Evolutionary conservation across 495 filamentous ascomycete species (phyloP), one percentile per base, ranked within the genome.

Genomic region (Penicillium herquei): DNA sequence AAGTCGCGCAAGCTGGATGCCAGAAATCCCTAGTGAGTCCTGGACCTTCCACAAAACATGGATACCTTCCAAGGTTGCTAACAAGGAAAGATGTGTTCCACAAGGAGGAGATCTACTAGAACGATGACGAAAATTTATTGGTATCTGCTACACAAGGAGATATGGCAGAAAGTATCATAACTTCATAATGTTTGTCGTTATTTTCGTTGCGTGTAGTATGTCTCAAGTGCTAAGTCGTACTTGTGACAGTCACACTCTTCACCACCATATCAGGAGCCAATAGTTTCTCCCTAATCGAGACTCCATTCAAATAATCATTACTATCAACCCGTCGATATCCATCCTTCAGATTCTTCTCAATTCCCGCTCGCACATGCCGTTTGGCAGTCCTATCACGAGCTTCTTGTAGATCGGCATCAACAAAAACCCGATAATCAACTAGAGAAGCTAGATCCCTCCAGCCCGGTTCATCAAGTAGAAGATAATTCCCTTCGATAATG

Each of bases 1-100:
- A 52, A 51, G 70, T 17, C 61, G 84, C 46, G 75, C 77, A 31
- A 73, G 67, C 10, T 88, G 86, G 86, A 84, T 88, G 83, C 84
- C 83, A 0, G 80, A 84, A 63, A 68, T 87, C 18, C 73, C 74
- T 42, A 72, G 82, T 84, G 58, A 66, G 79, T 73, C 33, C 30
- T 40, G 39, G 30, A 7, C 11, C n/a, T 37, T 14, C 34, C 14
- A 39, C 48, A 17, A 34, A 39, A 17, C 11, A 26, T 31, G 12
- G 13, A 12, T 6, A 9, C 13, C 42, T n/a, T n/a, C n/a, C n/a
- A n/a, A n/a, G n/a, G 17, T 3, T 31, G 42, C 40, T 45, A 64
- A 49, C 51, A 6, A 17, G 17, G 54, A 11, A 57, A 84, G 81
- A 69, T 34, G 57, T 83, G 4, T 87, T 87, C 58, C 82, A 86